Conservation (phyloP, 2,329 filamentous ascomycete species). For the Chaetothyriales sp. region DNA sequence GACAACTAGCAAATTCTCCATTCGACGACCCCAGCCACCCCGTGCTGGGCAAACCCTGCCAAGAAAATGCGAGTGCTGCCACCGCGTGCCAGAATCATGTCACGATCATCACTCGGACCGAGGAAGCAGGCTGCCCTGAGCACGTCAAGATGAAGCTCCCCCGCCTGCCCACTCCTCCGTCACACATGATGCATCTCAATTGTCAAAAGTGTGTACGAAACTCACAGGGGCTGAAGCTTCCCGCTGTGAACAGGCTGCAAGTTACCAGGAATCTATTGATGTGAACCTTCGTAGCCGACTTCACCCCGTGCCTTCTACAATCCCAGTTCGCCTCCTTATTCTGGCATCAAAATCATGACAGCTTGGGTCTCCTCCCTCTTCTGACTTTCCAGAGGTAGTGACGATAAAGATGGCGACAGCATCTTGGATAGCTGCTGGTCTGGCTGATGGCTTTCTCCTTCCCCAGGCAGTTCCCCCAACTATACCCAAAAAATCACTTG, state of each 20-base stretch:
- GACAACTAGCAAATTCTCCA: too few relatives aligned
- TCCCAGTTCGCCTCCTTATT: not conserved
- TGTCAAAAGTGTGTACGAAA: not conserved
- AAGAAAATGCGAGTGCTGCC: not conserved
- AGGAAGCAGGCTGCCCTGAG: not conserved
- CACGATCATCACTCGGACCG: not conserved
- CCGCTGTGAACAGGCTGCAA: not conserved
- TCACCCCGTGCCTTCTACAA: not conserved
- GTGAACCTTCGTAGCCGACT: too few relatives aligned
- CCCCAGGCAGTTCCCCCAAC: conserved; percentile 7
- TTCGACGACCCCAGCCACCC: too few relatives aligned
- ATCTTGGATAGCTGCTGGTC: not conserved
- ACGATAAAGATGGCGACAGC: conserved; percentile 2
- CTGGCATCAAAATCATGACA: too few relatives aligned
- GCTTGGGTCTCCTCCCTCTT: too few relatives aligned
- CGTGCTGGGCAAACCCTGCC: not conserved
- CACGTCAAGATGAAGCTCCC: not conserved
- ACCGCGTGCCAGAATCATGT: not conserved
- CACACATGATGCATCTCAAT: not conserved
- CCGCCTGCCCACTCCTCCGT: not conserved
- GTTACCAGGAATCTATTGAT: not conserved
- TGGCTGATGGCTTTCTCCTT: conserved; percentile 5
- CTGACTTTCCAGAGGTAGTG: not conserved
- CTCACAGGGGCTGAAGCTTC: not conserved
- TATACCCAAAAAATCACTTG: not conserved